Percentiles rank a stretch among this genome's conserved stretches.
Evolutionary conservation across 148 eudicot genomes (phyloP).

Genomic region (Vaccinium corymbosum): DNA sequence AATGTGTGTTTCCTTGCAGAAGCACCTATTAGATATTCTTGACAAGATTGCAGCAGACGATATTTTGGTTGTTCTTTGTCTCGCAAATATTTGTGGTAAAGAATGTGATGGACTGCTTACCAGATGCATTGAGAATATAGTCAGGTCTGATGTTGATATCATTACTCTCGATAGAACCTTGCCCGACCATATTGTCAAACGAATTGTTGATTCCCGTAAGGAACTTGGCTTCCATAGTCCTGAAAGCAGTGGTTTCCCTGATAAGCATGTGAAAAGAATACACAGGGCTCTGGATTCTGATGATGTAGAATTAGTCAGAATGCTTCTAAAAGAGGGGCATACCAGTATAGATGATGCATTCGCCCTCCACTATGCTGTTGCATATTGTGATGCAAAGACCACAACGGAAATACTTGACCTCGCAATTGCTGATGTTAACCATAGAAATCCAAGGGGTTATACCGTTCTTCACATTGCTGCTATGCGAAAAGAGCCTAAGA

Average conservation of each 20-base stretch:
- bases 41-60: constrained; percentile 76
- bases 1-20: constrained; percentile 36
- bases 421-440: constrained; percentile 72
- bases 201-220: constrained; percentile 54
- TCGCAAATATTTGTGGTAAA: constrained; percentile 57
- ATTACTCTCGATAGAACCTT: constrained; percentile 66
- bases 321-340: constrained; percentile 72
- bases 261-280: constrained; percentile 79
- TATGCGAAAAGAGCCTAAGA: constrained; percentile 87
- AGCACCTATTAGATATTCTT: constrained; percentile 60
- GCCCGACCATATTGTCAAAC: constrained; percentile 54
- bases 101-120: constrained; percentile 55
- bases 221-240: constrained; percentile 48
- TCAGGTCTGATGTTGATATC: constrained; percentile 59
- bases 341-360: constrained; percentile 68
- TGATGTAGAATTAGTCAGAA: constrained; percentile 79
- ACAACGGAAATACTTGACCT: constrained; percentile 78
- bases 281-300: constrained; percentile 89
- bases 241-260: constrained; percentile 45
- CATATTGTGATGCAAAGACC: constrained; percentile 80
- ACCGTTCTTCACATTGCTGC: constrained; percentile 90
- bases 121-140: constrained; percentile 55
- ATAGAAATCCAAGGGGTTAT: constrained; percentile 49
- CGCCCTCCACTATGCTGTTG: constrained; percentile 91
- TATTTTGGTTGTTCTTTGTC: constrained; percentile 57